Evolutionary conservation across 164 flowering plant species (phyloP).

Genomic region (Tinospora cordifolia): DNA sequence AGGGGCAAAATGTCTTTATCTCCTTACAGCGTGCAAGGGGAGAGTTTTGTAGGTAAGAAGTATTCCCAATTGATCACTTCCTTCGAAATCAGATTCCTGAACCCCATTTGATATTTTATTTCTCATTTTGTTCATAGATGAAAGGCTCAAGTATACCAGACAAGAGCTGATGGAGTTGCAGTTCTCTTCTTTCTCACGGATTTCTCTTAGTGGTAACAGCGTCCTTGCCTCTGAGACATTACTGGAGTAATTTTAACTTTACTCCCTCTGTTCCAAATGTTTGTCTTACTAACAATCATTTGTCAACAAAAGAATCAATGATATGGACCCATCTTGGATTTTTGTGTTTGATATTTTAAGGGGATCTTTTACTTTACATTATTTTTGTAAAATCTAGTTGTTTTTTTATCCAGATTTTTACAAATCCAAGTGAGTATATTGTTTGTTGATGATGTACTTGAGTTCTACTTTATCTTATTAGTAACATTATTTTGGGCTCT

Average conservation of each 20-base stretch:
- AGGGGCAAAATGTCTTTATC: slow-evolving; percentile 17
- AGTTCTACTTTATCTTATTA: too few relatives aligned
- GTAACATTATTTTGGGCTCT: too few relatives aligned
- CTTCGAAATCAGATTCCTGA: not conserved
- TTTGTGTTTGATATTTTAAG: too few relatives aligned
- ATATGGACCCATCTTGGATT: too few relatives aligned
- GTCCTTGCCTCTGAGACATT: slow-evolving; percentile 3
- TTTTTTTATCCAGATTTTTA: too few relatives aligned
- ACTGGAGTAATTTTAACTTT: not conserved
- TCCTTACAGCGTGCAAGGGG: slow-evolving; percentile 13
- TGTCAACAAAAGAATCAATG: not conserved
- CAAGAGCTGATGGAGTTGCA: slow-evolving; percentile 64
- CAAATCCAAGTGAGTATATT: too few relatives aligned
- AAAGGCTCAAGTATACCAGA: slow-evolving; percentile 72
- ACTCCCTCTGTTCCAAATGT: not conserved
- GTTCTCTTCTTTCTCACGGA: slow-evolving; percentile 21
- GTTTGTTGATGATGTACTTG: too few relatives aligned
- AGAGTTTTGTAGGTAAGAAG: slow-evolving; percentile 31
- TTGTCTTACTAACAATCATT: too few relatives aligned
- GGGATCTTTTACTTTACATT: too few relatives aligned
- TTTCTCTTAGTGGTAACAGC: slow-evolving; percentile 13
- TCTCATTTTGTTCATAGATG: slow-evolving; percentile 39
- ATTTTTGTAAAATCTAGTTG: too few relatives aligned
- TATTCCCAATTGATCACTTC: slow-evolving; percentile 4
- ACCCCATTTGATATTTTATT: not conserved